Conservation (phyloP, 176 grass and related monocot genomes). For the Musa itinerans region DNA sequence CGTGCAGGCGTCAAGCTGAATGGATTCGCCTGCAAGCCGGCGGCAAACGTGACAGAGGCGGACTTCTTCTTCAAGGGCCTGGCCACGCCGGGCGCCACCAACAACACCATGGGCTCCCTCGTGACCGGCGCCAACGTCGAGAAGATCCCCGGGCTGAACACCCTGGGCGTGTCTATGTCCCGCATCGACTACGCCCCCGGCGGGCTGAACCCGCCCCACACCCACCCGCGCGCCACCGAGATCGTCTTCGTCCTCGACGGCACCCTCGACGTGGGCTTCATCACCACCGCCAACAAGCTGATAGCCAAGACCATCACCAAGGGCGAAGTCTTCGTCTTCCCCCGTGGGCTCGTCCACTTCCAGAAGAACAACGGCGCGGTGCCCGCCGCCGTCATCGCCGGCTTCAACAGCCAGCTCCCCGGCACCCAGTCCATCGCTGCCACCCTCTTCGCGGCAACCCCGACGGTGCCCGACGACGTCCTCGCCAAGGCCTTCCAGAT, state of each 20-base stretch:
- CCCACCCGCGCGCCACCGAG: constrained; percentile 4
- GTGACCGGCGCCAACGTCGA: background rate
- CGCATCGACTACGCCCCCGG: constrained; percentile 4
- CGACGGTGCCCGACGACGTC: background rate
- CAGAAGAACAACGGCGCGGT: constrained; percentile 1
- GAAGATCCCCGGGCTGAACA: constrained; percentile 6
- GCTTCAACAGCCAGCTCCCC: constrained; percentile 4
- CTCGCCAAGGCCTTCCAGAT: constrained; percentile 1
- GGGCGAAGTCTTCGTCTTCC: constrained; percentile 8
- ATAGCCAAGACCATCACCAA: background rate
- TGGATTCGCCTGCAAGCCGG: constrained; percentile 1
- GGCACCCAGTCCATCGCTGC: background rate
- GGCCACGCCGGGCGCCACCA: background rate
- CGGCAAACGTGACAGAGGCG: background rate
- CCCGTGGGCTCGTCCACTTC: background rate
- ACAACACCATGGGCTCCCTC: constrained; percentile 3
- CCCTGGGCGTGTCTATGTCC: constrained; percentile 2
- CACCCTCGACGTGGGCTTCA: constrained; percentile 3
- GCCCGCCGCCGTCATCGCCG: background rate
- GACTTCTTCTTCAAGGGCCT: constrained; percentile 7
- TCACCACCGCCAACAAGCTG: constrained; percentile 8
- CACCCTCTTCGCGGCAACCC: background rate
- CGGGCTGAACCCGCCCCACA: constrained; percentile 9
- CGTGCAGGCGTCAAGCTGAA: background rate
- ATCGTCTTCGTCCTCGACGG: constrained; percentile 4